Percentiles rank a stretch among this genome's conserved stretches.
These are phyloP conservation scores for Gracilaria gracilis DNA, from an alignment of 23 red algal species.

Conservation along the genomic window DNA sequence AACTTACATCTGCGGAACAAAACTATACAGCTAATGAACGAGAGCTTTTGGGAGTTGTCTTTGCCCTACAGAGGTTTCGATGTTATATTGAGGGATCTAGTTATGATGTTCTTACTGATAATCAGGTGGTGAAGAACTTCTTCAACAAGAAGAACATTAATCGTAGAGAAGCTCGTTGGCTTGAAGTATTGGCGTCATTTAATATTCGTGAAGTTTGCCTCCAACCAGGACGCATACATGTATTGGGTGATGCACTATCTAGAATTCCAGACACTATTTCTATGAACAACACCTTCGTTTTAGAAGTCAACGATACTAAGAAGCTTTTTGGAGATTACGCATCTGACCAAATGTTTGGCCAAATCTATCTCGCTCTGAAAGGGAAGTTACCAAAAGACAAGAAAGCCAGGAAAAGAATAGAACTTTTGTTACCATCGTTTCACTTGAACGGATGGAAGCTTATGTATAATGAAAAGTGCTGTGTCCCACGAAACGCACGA, in stretches of 20 bases:
- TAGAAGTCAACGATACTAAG: not conserved
- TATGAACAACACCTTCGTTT: not conserved
- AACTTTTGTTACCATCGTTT: slow-evolving; percentile 31
- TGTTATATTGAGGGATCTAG: slow-evolving; percentile 36
- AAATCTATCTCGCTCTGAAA: not conserved
- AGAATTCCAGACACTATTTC: not conserved
- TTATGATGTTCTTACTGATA: slow-evolving; percentile 47
- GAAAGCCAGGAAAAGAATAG: not conserved
- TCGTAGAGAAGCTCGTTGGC: slow-evolving; percentile 15
- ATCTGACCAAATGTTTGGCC: not conserved
- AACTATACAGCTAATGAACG: no score
- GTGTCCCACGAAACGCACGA: not conserved
- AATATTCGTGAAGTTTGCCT: slow-evolving; percentile 25
- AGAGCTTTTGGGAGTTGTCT: slow-evolving; percentile 25
- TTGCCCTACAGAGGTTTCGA: slow-evolving; percentile 26
- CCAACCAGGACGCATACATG: not conserved
- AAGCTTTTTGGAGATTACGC: not conserved
- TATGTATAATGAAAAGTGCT: slow-evolving; percentile 26
- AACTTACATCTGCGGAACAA: no score
- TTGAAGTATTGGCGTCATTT: not conserved
- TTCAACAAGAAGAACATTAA: slow-evolving; percentile 31
- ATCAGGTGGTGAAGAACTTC: slow-evolving; percentile 15
- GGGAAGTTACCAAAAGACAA: not conserved
- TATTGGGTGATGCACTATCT: slow-evolving; percentile 28
- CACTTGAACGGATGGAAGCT: not conserved